A percentile compares a stretch with the other conserved stretches of the same genome.
phyloP scores from a whole-genome alignment of 768 basidiomycete species.

The Dacryopinax primogenitus region DNA sequence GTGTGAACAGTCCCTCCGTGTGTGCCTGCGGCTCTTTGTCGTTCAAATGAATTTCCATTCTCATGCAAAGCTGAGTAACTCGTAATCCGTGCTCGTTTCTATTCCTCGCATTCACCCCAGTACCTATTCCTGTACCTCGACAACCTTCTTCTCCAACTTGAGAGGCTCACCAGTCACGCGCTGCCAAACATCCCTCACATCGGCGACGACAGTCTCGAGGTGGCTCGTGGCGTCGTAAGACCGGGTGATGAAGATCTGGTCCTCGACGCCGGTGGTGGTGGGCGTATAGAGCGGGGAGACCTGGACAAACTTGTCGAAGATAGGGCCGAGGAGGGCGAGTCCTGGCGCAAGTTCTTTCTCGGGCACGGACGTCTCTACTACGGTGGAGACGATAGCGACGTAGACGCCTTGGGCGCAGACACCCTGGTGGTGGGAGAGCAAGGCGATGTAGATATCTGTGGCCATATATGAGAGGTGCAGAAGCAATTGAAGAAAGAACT shows the following conservation, averaged over 20 bases:
- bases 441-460: conserved; percentile 94
- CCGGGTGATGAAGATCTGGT: conserved; percentile 93
- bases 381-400: conserved; percentile 94
- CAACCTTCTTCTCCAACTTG: conserved; percentile 76
- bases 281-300: conserved; percentile 83
- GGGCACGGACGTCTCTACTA: conserved; percentile 88
- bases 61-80: conserved; percentile 8
- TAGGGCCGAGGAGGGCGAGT: conserved; percentile 77
- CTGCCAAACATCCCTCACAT: conserved; percentile 94
- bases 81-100: neutral
- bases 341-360: conserved; percentile 89
- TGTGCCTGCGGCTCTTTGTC: neutral
- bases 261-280: conserved; percentile 60
- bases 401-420: conserved; percentile 93
- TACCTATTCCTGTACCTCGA: conserved; percentile 3
- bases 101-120: neutral
- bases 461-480: neutral
- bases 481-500: neutral
- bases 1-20: neutral
- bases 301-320: conserved; percentile 93
- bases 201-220: conserved; percentile 97
- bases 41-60: conserved; percentile 6
- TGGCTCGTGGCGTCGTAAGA: conserved; percentile 98
- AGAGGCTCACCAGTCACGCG: conserved; percentile 65
- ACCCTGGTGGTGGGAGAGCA: conserved; percentile 93